Base-by-base conservation (phyloP, 2,329 filamentous ascomycete genomes). In the Conoideocrella luteorostrata region DNA sequence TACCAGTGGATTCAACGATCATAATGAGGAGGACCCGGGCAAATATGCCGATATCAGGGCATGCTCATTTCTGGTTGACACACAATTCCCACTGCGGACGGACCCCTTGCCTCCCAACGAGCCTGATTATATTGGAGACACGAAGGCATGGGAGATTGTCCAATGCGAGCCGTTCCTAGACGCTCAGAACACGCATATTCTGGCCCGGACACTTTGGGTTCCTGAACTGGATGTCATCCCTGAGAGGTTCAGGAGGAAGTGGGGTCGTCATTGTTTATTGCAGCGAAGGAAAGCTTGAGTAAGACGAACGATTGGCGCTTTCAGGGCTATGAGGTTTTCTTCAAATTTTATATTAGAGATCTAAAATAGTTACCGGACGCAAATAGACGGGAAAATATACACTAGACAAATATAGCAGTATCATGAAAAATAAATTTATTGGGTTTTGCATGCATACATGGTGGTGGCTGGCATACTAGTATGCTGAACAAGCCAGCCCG, bases 261-360 rank as follows among this genome's bases (percentile, higher is more conserved):
- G 90, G 88, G 93, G 89, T 15, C 74, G 80, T 42, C 94, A 97
- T 63, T 98, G 93, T 62, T 70, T 98, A 41, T 66, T 97, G 51
- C 77, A 77, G 56, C 77, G 79, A 17, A 47, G 37, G 20, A 39
- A 20, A 13, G 32, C 22, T 17, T 39, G 26, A 18, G 5, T n/a
- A 17, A n/a, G 30, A 17, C 12, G 4, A 33, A 12, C n/a, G n/a
- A 7, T 17, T 7, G 30, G 4, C 30, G 30, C 3, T 4, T 33
- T 18, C 30, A 33, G 11, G 30, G 7, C 30, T 17, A 17, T 20
- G 34, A 18, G 2, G 20, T 6, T 22, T n/a, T n/a, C n/a, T n/a
- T n/a, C 15, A 34, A 17, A 34, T 34, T 34, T 34, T 4, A 34
- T 13, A 23, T 23, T 22, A 12, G 20, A 20, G 17, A 5, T 23